Base-by-base conservation (phyloP, 2,329 filamentous ascomycete genomes). In the Curvularia sp. region DNA sequence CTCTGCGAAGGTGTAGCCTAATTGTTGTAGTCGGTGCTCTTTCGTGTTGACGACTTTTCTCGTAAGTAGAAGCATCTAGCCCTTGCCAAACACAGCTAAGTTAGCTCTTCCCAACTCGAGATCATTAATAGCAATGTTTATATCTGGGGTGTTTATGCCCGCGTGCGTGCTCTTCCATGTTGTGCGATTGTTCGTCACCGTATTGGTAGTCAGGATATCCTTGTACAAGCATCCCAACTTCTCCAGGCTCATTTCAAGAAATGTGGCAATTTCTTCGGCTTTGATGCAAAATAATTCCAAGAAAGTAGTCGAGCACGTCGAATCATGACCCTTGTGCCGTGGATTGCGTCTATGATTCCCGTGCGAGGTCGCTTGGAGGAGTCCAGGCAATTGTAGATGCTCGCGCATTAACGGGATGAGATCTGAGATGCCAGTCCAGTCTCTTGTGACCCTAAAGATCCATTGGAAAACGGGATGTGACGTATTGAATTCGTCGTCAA, bases 201-300 rank as follows among this genome's bases (percentile, higher is more conserved):
- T 48, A 86, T 89, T 72, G 0, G 91, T 94, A 1, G 84, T 81
- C 21, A 93, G 77, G 6, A 95, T 89, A 65, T 92, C 87, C 62
- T 94, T 89, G 79, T 90, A 94, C 1, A 95, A 80, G 9, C 86
- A 81, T 5, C 92, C 92, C 7, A 90, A 77, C 3, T 87, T 82
- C 6, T 84, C 81, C 1, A 94, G 77, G 3, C 84, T 82, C 41
- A 85, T 84, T 59, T 86, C 86, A 61, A 93, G 80, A 51, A 86
- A 84, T 12, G 85, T 81, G 0, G 92, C 90, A 7, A 96, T 83
- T n/a, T 88, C 85, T 5, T 87, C 82, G 1, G 92, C 92, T 2
- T 92, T 89, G 9, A 92, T 82, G 70, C 91, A 96, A 74, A 96
- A 96, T 9, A 93, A 82, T 71, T 96, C 91, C 23, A 91, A 87